Evolutionary conservation across 2,329 filamentous ascomycete genomes (phyloP), one percentile per base, ranked within the genome.

Genomic region (Aspergillus terreus): DNA sequence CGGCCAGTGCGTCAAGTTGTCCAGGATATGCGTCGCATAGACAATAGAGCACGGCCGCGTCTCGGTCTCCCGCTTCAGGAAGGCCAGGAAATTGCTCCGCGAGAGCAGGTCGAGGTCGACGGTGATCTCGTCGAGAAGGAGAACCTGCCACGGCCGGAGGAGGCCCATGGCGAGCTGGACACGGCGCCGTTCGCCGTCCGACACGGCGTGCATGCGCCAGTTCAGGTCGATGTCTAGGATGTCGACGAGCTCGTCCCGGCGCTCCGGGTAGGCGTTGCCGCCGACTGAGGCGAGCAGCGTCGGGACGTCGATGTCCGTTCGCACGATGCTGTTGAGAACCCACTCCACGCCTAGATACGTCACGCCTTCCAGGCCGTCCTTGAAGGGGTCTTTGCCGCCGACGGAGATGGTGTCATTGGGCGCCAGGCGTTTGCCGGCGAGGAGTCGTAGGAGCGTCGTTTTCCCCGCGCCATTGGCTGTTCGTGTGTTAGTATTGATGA

Each of bases 151-250:
- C 1, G 94, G 94, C 3, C 92, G 80, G 42, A 99, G 73, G 7
- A 99, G 78, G 0, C 94, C 94, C 94, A 99, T 99, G 55, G 92
- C 92, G 6, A 99, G 80, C 76, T 99, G 94, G 5, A 99, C 94
- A 15, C 94, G 81, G 14, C 94, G 81, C 14, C 94, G 77, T 77
- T 99, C 94, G 47, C 94, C 94, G 66, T 99, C 94, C 1, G 85
- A 90, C 5, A 99, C 92, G 44, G 92, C 89, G 70, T 96, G 92
- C 88, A 99, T 94, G 63, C 92, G 88, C 94, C 94, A 99, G 54
- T 79, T 76, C 12, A 89, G 78, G 75, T 99, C 94, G 59, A 99
- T 91, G 69, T 99, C 94, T 33, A 99, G 82, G 56, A 99, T 92
- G 1, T 74, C 71, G 27, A 97, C 83, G 36, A 99, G 80, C 78